Conservation (phyloP, 257 asterid species). For the Capsicum baccatum region DNA sequence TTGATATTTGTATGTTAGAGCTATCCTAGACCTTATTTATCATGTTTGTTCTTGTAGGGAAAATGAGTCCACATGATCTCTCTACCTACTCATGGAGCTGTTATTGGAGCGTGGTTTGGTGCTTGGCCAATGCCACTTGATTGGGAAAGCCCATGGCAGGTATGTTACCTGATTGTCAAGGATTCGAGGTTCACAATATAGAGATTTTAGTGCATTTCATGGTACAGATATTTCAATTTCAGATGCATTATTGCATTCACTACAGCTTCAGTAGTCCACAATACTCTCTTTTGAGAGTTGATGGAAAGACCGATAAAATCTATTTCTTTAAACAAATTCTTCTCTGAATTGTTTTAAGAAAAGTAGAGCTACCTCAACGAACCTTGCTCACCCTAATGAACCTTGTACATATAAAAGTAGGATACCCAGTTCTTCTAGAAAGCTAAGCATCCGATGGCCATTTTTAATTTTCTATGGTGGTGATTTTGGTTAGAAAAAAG, state of each 20-base stretch:
- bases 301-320: not conserved
- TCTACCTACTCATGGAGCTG: slow-evolving; percentile 87
- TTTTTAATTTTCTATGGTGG: not conserved
- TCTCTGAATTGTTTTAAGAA: not conserved
- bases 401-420: not conserved
- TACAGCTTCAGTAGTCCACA: not conserved
- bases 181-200: slow-evolving; percentile 9
- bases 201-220: slow-evolving; percentile 17
- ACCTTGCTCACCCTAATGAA: not conserved
- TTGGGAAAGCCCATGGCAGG: slow-evolving; percentile 99
- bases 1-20: not conserved
- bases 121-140: slow-evolving; percentile 99
- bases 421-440: not conserved
- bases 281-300: not conserved
- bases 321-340: not conserved
- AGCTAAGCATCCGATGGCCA: not conserved
- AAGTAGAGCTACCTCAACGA: not conserved
- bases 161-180: slow-evolving; percentile 32
- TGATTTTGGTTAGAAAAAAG: not conserved
- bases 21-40: not conserved
- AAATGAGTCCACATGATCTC: slow-evolving; percentile 58
- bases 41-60: slow-evolving; percentile 48
- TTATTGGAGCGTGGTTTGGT: slow-evolving; percentile 97
- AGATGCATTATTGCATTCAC: not conserved
- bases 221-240: slow-evolving; percentile 11